Evolutionary conservation across 805 yeast species (phyloP).

Genomic region (Nakazawaea molendinolei): DNA sequence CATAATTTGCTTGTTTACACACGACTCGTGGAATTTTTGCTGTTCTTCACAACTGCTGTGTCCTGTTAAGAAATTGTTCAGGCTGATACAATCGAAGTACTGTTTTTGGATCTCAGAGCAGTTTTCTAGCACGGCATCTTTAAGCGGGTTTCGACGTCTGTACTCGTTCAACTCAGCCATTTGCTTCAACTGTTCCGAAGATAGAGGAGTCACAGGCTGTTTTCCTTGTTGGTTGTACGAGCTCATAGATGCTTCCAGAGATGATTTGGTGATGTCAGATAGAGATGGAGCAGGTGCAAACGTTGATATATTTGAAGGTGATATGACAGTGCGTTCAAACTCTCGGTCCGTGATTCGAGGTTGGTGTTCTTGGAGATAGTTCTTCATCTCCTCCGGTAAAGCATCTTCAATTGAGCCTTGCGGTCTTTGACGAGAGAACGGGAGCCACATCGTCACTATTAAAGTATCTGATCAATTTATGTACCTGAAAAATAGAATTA

Average conservation of each 20-base stretch:
- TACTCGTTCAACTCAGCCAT: slow-evolving; percentile 20
- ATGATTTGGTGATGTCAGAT: too few relatives aligned
- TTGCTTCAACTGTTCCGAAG: slow-evolving; percentile 14
- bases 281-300: slow-evolving; percentile 6
- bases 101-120: slow-evolving; percentile 26
- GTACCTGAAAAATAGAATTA: too few relatives aligned
- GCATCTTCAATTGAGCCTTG: neutral
- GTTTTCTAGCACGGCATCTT: slow-evolving; percentile 24
- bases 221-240: too few relatives aligned
- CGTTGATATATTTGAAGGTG: slow-evolving; percentile 1
- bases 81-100: slow-evolving; percentile 21
- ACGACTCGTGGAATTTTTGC: slow-evolving; percentile 24
- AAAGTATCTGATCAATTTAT: too few relatives aligned
- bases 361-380: neutral
- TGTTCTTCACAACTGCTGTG: slow-evolving; percentile 14
- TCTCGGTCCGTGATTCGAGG: slow-evolving; percentile 9
- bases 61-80: slow-evolving; percentile 8
- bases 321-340: slow-evolving; percentile 1
- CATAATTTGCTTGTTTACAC: slow-evolving; percentile 24
- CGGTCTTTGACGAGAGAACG: neutral
- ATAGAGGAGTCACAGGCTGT: neutral
- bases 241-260: too few relatives aligned
- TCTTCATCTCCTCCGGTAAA: slow-evolving; percentile 6
- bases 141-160: slow-evolving; percentile 20
- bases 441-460: slow-evolving; percentile 10